These are phyloP conservation scores for Ophiocordyceps camponoti-floridani DNA, from an alignment of 2,329 filamentous ascomycete species.

Conservation along the genomic window DNA sequence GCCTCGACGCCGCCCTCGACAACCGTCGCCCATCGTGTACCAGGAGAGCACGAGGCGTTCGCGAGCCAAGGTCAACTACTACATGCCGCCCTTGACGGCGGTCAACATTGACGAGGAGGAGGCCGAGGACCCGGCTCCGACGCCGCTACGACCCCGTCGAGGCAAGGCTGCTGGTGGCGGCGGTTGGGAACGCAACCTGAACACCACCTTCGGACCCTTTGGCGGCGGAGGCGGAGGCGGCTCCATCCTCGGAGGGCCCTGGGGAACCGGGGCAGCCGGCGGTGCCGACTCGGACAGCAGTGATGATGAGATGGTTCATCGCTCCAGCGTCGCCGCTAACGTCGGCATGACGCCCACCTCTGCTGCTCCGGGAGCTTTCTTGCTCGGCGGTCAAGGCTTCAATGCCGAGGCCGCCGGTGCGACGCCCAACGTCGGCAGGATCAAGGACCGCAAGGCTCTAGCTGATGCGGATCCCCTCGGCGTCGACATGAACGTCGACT, in stretches of 20 bases:
- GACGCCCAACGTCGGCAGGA: constrained; percentile 72
- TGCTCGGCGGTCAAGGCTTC: constrained; percentile 20
- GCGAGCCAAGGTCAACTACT: constrained; percentile 59
- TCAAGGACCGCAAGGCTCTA: constrained; percentile 81
- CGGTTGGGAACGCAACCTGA: constrained; percentile 62
- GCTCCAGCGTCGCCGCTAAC: constrained; percentile 37
- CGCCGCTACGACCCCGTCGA: constrained; percentile 50
- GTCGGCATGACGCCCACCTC: constrained; percentile 43
- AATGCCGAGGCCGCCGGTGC: constrained; percentile 26
- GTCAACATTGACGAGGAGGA: constrained; percentile 56
- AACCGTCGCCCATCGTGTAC: constrained; percentile 38
- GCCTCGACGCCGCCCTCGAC: constrained; percentile 30
- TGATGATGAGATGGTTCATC: constrained; percentile 69
- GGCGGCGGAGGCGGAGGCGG: constrained; percentile 63
- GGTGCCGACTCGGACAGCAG: constrained; percentile 90
- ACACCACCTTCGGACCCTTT: constrained; percentile 85
- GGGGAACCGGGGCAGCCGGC: constrained; percentile 55
- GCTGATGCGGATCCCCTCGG: constrained; percentile 90
- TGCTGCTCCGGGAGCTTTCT: constrained; percentile 25
- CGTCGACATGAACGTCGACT: constrained; percentile 81
- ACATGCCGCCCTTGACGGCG: constrained; percentile 51
- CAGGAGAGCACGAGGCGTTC: constrained; percentile 35
- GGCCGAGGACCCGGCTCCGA: constrained; percentile 46
- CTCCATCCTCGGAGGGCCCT: constrained; percentile 56
- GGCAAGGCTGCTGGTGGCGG: constrained; percentile 40